These are phyloP conservation scores for Irpex sp. DNA, from an alignment of 1,284 basidiomycete genomes.

Conservation along the genomic window DNA sequence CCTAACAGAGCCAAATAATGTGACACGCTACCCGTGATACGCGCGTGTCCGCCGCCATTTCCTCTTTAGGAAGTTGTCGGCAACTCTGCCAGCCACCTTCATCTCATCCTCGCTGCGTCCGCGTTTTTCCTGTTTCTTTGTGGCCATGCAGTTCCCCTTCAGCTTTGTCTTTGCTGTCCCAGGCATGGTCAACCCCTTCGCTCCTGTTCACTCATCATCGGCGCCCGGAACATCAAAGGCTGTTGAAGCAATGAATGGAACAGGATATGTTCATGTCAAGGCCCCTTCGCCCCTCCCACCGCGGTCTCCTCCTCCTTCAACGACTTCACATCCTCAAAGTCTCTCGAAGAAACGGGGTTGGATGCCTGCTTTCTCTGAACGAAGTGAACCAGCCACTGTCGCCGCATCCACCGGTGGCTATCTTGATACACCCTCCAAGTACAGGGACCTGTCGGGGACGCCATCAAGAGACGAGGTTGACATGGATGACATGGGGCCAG, in stretches of 20 bases:
- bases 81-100: background rate
- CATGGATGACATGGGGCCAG: constrained; percentile 43
- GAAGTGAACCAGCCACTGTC: constrained; percentile 47
- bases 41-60: background rate
- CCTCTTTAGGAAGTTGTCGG: background rate
- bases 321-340: constrained; percentile 28
- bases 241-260: constrained; percentile 9
- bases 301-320: constrained; percentile 18
- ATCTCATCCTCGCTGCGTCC: background rate
- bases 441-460: constrained; percentile 39
- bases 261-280: constrained; percentile 1
- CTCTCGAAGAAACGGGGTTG: constrained; percentile 63
- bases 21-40: background rate
- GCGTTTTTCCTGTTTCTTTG: background rate
- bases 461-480: constrained; percentile 27
- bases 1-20: background rate
- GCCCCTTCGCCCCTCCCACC: constrained; percentile 4
- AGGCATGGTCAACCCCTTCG: constrained; percentile 64
- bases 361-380: constrained; percentile 58
- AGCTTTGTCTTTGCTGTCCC: constrained; percentile 62
- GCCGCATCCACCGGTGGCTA: constrained; percentile 57
- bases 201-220: constrained; percentile 18
- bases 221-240: constrained; percentile 15
- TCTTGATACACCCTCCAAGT: constrained; percentile 63
- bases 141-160: constrained; percentile 55